Evolutionary conservation across 139 green algal genomes (phyloP).

Genomic region (Trebouxia sp.): DNA sequence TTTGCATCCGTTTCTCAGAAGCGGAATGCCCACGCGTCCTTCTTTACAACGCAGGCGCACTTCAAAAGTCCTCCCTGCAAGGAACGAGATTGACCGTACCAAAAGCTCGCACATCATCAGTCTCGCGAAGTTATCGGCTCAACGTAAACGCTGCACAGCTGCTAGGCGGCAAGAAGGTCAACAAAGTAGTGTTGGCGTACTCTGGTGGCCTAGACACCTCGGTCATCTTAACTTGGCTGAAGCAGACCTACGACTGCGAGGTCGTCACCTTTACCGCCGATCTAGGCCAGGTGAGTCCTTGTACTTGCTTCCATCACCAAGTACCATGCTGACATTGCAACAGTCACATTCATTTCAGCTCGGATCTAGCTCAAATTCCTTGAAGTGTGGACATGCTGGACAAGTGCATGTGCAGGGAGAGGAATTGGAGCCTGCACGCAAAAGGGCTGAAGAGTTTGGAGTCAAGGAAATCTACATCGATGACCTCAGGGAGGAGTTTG

Average conservation of each 20-base stretch:
- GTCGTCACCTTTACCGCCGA: constrained; percentile 98
- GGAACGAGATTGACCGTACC: constrained; percentile 20
- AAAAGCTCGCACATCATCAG: not conserved
- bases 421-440: constrained; percentile 91
- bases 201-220: constrained; percentile 95
- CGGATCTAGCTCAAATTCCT: not conserved
- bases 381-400: too few relatives aligned
- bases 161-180: constrained; percentile 28
- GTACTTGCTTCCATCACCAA: too few relatives aligned
- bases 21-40: not conserved
- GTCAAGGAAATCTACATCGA: constrained; percentile 99
- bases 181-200: constrained; percentile 96
- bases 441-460: constrained; percentile 89
- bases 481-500: constrained; percentile 98
- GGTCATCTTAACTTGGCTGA: constrained; percentile 99
- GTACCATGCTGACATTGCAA: too few relatives aligned
- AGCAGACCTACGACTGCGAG: constrained; percentile 95
- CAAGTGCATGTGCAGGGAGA: constrained; percentile 74
- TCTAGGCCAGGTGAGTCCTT: constrained; percentile 82
- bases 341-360: too few relatives aligned
- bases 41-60: not conserved
- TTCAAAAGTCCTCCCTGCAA: not conserved
- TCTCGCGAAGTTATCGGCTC: not conserved
- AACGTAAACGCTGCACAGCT: not conserved
- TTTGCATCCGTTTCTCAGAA: not conserved